A percentile compares a stretch with the other conserved stretches of the same genome.
Evolutionary conservation across 257 asterid genomes (phyloP).

Genomic region (Salvia miltiorrhiza): DNA sequence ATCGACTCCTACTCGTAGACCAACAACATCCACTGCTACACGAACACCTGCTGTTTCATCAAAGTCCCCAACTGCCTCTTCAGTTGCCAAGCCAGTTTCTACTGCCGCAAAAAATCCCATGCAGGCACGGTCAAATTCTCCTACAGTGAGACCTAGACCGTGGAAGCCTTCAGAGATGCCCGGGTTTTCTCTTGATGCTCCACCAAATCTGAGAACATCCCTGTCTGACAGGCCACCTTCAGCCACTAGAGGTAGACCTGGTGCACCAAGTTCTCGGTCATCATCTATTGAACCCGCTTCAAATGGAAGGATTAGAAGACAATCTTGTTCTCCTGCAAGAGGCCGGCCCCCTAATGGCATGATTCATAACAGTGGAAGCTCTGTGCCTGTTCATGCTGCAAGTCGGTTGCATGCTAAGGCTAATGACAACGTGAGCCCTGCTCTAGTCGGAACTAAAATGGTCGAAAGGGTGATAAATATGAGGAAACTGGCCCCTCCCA

Average conservation of each 20-base stretch:
- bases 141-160: conserved; percentile 72
- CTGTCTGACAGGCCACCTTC: conserved; percentile 84
- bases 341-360: conserved; percentile 96
- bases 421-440: conserved; percentile 89
- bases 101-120: conserved; percentile 43
- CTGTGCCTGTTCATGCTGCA: conserved; percentile 71
- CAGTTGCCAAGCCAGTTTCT: conserved; percentile 43
- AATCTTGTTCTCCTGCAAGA: conserved; percentile 93
- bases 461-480: conserved; percentile 94
- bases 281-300: conserved; percentile 81
- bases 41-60: conserved; percentile 35
- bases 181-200: conserved; percentile 91
- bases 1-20: conserved; percentile 83
- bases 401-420: conserved; percentile 88
- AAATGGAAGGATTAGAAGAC: conserved; percentile 84
- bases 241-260: conserved; percentile 94
- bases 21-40: conserved; percentile 39
- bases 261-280: conserved; percentile 80
- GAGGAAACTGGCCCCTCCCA: conserved; percentile 93
- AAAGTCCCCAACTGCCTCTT: conserved; percentile 46
- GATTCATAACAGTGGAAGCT: conserved; percentile 74
- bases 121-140: conserved; percentile 71
- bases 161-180: conserved; percentile 99
- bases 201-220: conserved; percentile 90
- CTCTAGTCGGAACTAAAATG: conserved; percentile 80